These are phyloP conservation scores for Boletus huronensis DNA, from an alignment of 768 basidiomycete genomes.

Conservation along the genomic window DNA sequence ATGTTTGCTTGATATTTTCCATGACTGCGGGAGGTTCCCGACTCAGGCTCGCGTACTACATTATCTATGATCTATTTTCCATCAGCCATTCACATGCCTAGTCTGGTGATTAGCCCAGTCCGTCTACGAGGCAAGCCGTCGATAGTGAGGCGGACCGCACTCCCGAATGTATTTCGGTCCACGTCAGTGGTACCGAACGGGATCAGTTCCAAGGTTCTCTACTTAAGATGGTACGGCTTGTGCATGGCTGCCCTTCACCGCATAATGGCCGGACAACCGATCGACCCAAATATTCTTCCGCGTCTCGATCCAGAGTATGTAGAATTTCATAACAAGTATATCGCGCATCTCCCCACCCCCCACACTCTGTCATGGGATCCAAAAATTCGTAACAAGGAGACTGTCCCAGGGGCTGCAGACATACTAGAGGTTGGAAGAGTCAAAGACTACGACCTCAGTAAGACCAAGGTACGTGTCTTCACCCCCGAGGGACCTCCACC, in stretches of 20 bases:
- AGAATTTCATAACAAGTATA: constrained; percentile 51
- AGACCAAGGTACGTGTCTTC: constrained; percentile 59
- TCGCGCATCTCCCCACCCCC: constrained; percentile 45
- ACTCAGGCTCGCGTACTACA: background rate
- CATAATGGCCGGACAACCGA: constrained; percentile 38
- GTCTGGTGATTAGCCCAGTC: too few species aligned
- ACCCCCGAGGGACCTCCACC: constrained; percentile 53
- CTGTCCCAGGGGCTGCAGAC: constrained; percentile 54
- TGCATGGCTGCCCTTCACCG: background rate
- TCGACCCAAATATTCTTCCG: constrained; percentile 58
- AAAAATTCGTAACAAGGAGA: constrained; percentile 45
- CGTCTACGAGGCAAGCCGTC: too few species aligned
- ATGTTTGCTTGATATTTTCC: constrained; percentile 39
- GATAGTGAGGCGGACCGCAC: constrained; percentile 1
- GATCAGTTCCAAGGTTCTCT: background rate
- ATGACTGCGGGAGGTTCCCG: constrained; percentile 9
- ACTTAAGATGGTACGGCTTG: constrained; percentile 10
- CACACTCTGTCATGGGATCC: constrained; percentile 65
- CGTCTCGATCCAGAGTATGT: constrained; percentile 67
- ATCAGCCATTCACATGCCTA: background rate
- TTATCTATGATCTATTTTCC: constrained; percentile 2
- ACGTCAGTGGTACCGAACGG: background rate
- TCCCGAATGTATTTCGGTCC: constrained; percentile 5
- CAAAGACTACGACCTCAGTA: constrained; percentile 49
- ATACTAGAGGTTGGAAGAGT: constrained; percentile 55